Conservation (phyloP, 1,284 basidiomycete species). For the Exsudoporus floridanus region DNA sequence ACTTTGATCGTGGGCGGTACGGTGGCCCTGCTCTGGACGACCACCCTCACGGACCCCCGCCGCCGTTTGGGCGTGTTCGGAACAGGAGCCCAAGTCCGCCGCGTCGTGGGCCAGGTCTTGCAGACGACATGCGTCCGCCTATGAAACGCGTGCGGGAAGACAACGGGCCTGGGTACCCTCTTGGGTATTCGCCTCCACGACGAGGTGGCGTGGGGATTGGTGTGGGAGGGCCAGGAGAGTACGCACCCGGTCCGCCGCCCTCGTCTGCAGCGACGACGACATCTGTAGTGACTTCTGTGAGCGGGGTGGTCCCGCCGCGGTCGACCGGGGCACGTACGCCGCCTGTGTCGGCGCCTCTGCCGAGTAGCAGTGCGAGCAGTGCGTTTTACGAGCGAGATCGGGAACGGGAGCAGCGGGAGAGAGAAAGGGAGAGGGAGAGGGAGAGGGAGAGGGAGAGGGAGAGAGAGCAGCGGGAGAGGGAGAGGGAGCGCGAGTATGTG, state of each 20-base stretch:
- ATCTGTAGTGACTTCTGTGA: slow-evolving; percentile 4
- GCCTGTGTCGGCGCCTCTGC: slow-evolving; percentile 20
- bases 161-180: slow-evolving; percentile 17
- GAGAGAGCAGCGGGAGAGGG: slow-evolving; percentile 10
- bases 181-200: slow-evolving; percentile 31
- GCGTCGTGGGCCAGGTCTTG: slow-evolving; percentile 19
- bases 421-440: slow-evolving; percentile 4
- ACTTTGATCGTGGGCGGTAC: slow-evolving; percentile 32
- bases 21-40: slow-evolving; percentile 14
- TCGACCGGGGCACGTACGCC: slow-evolving; percentile 23
- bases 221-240: slow-evolving; percentile 13
- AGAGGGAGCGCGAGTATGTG: slow-evolving; percentile 16
- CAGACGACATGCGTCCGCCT: slow-evolving; percentile 40
- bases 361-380: slow-evolving; percentile 6
- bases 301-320: slow-evolving; percentile 14
- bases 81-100: slow-evolving; percentile 40
- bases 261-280: slow-evolving; percentile 14
- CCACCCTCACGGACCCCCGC: slow-evolving; percentile 1
- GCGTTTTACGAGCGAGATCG: slow-evolving; percentile 29
- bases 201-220: slow-evolving; percentile 1
- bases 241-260: slow-evolving; percentile 18
- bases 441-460: slow-evolving; percentile 9
- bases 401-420: slow-evolving; percentile 2
- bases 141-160: slow-evolving; percentile 39
- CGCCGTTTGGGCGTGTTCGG: slow-evolving; percentile 36